A percentile compares a stretch with the other conserved stretches of the same genome.
phyloP scores from a whole-genome alignment of 2,329 filamentous ascomycete genomes.

The Epicoccum nigrum region DNA sequence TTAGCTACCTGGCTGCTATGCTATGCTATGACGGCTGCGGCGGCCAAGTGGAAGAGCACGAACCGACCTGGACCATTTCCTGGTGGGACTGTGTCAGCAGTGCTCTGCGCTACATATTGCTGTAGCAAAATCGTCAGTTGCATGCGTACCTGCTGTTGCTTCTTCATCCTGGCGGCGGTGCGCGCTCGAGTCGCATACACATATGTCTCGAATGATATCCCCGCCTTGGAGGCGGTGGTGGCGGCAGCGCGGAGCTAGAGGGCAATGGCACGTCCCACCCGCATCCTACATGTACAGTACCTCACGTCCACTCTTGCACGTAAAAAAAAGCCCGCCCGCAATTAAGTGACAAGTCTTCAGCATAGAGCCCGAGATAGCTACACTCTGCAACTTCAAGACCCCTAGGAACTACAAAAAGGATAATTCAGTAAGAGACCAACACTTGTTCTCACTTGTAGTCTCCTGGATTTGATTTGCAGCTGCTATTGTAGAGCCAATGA shows the following conservation, averaged over 20 bases:
- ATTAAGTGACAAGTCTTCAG: no score
- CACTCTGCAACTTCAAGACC: no score
- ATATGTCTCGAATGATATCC: conserved; percentile 45
- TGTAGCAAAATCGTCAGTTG: background rate
- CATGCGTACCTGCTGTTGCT: conserved; percentile 52
- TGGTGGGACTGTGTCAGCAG: conserved; percentile 50
- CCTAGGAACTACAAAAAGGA: no score
- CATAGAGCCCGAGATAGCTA: no score
- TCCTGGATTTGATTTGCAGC: no score
- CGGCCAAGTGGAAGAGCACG: conserved; percentile 52
- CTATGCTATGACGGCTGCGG: conserved; percentile 32
- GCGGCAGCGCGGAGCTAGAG: conserved; percentile 8
- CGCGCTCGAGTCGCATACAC: conserved; percentile 46
- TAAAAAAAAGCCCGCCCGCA: no score
- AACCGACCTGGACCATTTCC: conserved; percentile 99
- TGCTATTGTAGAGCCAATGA: no score
- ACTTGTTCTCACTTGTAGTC: no score
- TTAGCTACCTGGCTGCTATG: conserved; percentile 47
- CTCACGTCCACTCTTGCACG: no score
- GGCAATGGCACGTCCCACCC: conserved; percentile 2
- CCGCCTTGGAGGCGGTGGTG: conserved; percentile 11
- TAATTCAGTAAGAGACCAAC: no score
- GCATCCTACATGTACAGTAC: no score
- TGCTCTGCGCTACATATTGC: background rate
- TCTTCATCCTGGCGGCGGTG: conserved; percentile 22